Evolutionary conservation across 208 protist genomes (phyloP).

Genomic region (Trypanosoma mega): DNA sequence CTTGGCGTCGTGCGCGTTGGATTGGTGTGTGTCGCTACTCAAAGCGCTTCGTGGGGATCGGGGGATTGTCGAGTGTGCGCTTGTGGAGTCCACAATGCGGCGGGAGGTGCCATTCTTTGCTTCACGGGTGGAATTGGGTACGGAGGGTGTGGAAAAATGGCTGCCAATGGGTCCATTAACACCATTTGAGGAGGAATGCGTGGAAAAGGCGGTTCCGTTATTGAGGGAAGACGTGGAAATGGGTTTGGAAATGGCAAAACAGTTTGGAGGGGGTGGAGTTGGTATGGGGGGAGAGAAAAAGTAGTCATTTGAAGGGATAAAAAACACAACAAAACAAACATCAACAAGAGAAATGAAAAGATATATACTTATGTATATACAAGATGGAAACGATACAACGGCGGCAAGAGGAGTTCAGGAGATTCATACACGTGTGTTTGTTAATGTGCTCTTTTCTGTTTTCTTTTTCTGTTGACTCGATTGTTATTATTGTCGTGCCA

Average conservation of each 20-base stretch:
- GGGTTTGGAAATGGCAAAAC: too few relatives aligned
- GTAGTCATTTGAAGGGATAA: neutral
- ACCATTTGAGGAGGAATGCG: conserved; percentile 58
- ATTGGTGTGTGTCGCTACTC: conserved; percentile 66
- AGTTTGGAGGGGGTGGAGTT: too few relatives aligned
- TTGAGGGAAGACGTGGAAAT: conserved; percentile 81
- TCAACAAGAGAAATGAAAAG: too few relatives aligned
- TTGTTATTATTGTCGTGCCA: neutral
- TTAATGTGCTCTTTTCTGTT: conserved; percentile 3
- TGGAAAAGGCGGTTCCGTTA: conserved; percentile 76
- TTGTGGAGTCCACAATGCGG: conserved; percentile 71
- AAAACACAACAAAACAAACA: neutral
- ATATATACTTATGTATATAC: too few relatives aligned
- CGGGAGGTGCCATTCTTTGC: conserved; percentile 77
- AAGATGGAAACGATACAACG: too few relatives aligned
- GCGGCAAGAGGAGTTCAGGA: too few relatives aligned
- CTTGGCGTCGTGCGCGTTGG: conserved; percentile 56
- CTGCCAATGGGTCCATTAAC: conserved; percentile 60
- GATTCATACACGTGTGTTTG: neutral
- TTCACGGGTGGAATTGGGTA: conserved; percentile 80
- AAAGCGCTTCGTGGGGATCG: conserved; percentile 75
- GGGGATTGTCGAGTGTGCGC: conserved; percentile 80
- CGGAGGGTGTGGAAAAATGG: conserved; percentile 71
- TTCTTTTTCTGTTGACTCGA: neutral
- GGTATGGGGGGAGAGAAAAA: neutral